phyloP scores from a whole-genome alignment of 1,284 basidiomycete genomes.

The Pseudozyma tsukubaensis region DNA sequence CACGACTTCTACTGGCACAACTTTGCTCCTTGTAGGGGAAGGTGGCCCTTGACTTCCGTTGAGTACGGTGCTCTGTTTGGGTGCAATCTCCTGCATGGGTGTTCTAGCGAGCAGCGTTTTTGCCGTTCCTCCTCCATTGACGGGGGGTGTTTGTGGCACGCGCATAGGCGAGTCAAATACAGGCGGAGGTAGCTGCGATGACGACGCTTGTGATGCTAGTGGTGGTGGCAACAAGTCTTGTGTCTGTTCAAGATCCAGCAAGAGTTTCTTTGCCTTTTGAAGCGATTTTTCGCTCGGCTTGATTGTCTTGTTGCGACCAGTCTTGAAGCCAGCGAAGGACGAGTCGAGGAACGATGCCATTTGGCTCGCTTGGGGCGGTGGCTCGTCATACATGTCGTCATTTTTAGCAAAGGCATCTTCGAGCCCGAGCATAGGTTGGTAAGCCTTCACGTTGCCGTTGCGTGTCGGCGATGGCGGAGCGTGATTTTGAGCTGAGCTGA shows the following conservation, averaged over 20 bases:
- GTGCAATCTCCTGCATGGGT: conserved; percentile 29
- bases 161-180: neutral
- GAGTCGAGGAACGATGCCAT: conserved; percentile 36
- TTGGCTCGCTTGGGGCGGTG: conserved; percentile 17
- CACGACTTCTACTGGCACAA: neutral
- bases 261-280: conserved; percentile 25
- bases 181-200: conserved; percentile 6
- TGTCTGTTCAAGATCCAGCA: conserved; percentile 30
- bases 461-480: conserved; percentile 12
- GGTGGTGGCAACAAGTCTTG: conserved; percentile 20
- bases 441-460: neutral
- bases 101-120: neutral
- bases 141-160: neutral
- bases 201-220: conserved; percentile 17
- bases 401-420: neutral
- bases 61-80: conserved; percentile 7
- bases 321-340: conserved; percentile 42
- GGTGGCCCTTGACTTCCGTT: neutral
- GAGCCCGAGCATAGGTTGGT: neutral
- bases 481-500: neutral
- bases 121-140: neutral
- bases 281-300: conserved; percentile 40
- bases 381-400: neutral
- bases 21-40: neutral
- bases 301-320: conserved; percentile 20